These are phyloP conservation scores for Trichomonas vaginalis DNA, from an alignment of 208 protist genomes.

Conservation along the genomic window DNA sequence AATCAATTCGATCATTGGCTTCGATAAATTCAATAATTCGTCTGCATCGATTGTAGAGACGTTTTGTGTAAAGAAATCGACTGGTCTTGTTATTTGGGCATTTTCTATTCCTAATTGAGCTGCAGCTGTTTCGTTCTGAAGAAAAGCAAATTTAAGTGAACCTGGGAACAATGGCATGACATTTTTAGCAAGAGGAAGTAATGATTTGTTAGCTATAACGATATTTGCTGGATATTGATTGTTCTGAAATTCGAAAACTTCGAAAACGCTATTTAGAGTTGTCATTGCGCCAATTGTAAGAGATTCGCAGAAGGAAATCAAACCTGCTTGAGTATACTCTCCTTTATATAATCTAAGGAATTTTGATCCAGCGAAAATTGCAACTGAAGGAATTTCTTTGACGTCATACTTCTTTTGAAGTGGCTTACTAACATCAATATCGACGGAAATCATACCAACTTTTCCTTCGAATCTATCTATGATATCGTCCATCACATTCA, in stretches of 20 bases:
- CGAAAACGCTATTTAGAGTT: neutral
- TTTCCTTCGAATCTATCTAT: neutral
- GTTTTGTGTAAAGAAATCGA: neutral
- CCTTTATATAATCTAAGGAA: neutral
- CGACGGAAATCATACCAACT: neutral
- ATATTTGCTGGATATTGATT: neutral
- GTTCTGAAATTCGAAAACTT: neutral
- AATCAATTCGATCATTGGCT: conserved; percentile 38
- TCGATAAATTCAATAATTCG: neutral
- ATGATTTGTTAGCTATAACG: neutral
- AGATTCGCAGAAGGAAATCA: neutral
- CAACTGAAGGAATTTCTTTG: neutral
- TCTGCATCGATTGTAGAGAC: neutral
- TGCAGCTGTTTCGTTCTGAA: neutral
- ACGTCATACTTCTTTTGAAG: neutral
- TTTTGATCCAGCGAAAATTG: neutral
- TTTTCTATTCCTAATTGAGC: neutral
- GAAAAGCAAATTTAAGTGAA: neutral
- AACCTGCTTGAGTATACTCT: neutral
- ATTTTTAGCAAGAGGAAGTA: neutral
- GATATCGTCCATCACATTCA: neutral
- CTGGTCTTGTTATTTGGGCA: neutral
- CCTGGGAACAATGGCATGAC: neutral
- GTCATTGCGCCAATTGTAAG: neutral
- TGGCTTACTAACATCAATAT: neutral